phyloP scores from a whole-genome alignment of 2,329 filamentous ascomycete species.

The Beauveria sp. region DNA sequence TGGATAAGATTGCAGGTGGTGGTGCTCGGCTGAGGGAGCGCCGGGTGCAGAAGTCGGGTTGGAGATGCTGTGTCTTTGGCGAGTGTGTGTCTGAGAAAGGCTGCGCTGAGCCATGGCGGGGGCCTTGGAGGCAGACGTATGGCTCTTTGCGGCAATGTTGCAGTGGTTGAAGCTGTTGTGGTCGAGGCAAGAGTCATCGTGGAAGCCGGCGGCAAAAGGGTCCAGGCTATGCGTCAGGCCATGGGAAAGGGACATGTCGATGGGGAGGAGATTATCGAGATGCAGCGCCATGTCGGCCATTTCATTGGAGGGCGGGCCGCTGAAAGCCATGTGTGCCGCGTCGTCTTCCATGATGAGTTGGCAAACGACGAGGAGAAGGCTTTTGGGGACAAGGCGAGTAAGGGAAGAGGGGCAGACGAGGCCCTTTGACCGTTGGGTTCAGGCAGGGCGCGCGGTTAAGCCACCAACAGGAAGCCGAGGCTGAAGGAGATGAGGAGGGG shows the following conservation, averaged over 20 bases:
- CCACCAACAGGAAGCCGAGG: neutral
- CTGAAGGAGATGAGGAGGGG: neutral
- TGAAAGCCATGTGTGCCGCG: slow-evolving; percentile 17
- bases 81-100: slow-evolving; percentile 9
- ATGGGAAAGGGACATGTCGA: slow-evolving; percentile 19
- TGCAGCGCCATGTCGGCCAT: slow-evolving; percentile 19
- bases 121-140: slow-evolving; percentile 5
- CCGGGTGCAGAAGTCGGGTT: neutral
- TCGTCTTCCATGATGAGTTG: slow-evolving; percentile 21
- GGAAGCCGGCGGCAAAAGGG: slow-evolving; percentile 21
- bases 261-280: slow-evolving; percentile 21
- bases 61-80: slow-evolving; percentile 13
- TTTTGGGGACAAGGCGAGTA: slow-evolving; percentile 1
- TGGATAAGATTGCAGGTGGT: slow-evolving; percentile 4
- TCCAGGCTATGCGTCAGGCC: slow-evolving; percentile 22
- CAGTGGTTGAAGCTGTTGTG: slow-evolving; percentile 13
- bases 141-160: slow-evolving; percentile 15
- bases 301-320: slow-evolving; percentile 21
- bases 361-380: neutral
- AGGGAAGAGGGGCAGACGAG: neutral
- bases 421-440: neutral
- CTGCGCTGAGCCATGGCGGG: slow-evolving; percentile 12
- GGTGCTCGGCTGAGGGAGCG: neutral
- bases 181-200: slow-evolving; percentile 28
- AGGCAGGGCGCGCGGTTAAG: neutral